phyloP scores from a whole-genome alignment of 1,139 yeast genomes.

The Ashbya aceris region DNA sequence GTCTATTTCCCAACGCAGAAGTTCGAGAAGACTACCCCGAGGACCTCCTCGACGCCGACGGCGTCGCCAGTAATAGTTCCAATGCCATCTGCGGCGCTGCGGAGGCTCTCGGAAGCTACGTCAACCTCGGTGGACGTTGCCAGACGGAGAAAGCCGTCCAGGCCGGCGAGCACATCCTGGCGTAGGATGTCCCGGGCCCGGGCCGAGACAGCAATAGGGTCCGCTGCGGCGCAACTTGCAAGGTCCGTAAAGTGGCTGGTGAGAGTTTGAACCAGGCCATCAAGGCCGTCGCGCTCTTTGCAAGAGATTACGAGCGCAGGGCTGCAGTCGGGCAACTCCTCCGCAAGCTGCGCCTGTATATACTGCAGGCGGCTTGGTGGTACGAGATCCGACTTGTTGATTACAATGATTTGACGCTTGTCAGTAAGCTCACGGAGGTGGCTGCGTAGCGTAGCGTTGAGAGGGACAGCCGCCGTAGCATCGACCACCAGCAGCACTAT shows the following conservation, averaged over 20 bases:
- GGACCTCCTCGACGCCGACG: slow-evolving; percentile 80
- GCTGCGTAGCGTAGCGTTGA: slow-evolving; percentile 16
- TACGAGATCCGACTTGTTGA: slow-evolving; percentile 58
- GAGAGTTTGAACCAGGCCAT: slow-evolving; percentile 34
- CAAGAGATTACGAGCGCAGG: slow-evolving; percentile 55
- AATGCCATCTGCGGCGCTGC: slow-evolving; percentile 72
- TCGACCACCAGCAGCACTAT: slow-evolving; percentile 46
- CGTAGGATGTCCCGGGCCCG: slow-evolving; percentile 65
- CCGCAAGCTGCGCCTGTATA: slow-evolving; percentile 23
- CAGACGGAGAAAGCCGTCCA: slow-evolving; percentile 48
- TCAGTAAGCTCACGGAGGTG: slow-evolving; percentile 29
- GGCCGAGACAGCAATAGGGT: slow-evolving; percentile 62
- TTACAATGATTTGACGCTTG: slow-evolving; percentile 35
- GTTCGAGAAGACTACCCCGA: slow-evolving; percentile 83
- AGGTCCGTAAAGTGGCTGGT: slow-evolving; percentile 41
- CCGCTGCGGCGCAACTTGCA: slow-evolving; percentile 38
- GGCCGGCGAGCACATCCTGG: slow-evolving; percentile 66
- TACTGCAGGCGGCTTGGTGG: slow-evolving; percentile 18
- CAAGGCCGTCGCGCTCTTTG: slow-evolving; percentile 45
- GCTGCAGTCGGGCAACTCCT: slow-evolving; percentile 12
- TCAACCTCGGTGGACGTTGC: slow-evolving; percentile 60
- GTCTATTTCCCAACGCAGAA: slow-evolving; percentile 85
- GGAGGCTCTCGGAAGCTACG: slow-evolving; percentile 69
- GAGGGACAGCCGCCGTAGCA: slow-evolving; percentile 8
- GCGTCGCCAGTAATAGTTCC: slow-evolving; percentile 89